Evolutionary conservation across 2,329 filamentous ascomycete species (phyloP).

Genomic region (Teratosphaeria zuluensis): DNA sequence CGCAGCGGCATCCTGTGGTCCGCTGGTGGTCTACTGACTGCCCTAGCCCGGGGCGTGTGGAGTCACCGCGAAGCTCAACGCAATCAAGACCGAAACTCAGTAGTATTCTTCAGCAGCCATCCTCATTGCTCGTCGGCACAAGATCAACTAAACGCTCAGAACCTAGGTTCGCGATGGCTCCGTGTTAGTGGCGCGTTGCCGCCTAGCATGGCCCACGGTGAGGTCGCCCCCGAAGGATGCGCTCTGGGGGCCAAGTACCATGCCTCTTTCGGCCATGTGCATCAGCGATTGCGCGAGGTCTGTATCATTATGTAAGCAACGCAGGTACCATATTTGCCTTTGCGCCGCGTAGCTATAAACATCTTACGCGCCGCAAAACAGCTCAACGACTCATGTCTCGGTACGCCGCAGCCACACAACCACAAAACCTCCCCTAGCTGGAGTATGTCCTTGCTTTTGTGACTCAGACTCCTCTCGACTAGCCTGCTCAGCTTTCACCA

Average conservation of each 20-base stretch:
- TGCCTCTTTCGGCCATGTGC: not conserved
- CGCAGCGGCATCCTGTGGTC: constrained; percentile 18
- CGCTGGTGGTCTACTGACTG: not conserved
- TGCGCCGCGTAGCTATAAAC: not conserved
- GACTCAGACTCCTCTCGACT: not conserved
- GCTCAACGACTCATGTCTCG: not conserved
- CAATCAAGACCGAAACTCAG: not conserved
- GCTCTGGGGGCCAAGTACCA: not conserved
- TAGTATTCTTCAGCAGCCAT: no score
- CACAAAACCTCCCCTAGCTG: not conserved
- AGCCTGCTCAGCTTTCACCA: not conserved
- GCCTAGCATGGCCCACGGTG: not conserved
- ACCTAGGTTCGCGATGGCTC: no score
- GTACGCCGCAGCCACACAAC: not conserved
- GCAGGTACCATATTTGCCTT: not conserved
- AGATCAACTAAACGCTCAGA: no score
- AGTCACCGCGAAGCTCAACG: not conserved
- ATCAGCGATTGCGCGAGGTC: not conserved
- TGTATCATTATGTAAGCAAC: not conserved
- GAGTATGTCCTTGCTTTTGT: not conserved
- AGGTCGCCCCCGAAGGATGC: not conserved
- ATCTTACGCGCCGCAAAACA: not conserved
- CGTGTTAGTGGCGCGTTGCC: not conserved
- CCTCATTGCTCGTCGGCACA: no score
- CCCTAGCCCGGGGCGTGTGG: not conserved